Percentiles rank a stretch among this genome's conserved stretches.
phyloP scores from a whole-genome alignment of 257 asterid genomes.

The Penstemon eatonii region DNA sequence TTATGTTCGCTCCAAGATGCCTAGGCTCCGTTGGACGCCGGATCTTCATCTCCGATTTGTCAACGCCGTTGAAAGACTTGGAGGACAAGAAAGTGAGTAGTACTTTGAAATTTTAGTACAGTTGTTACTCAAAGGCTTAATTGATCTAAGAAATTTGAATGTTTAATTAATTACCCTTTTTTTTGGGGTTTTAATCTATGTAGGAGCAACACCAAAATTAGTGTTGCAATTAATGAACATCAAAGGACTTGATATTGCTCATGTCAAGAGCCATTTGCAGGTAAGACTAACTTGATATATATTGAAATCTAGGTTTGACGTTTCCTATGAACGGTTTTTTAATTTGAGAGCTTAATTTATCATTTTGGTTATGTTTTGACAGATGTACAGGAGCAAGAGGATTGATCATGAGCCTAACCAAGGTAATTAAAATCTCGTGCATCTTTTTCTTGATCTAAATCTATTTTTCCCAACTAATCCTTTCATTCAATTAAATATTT shows the following conservation, averaged over 20 bases:
- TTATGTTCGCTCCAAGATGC: slow-evolving; percentile 82
- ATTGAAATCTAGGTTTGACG: background rate
- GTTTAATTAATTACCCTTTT: slow-evolving; percentile 8
- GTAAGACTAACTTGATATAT: slow-evolving; percentile 23
- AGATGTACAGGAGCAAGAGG: slow-evolving; percentile 89
- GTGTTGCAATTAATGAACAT: slow-evolving; percentile 78
- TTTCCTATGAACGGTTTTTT: slow-evolving; percentile 4
- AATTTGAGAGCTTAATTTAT: background rate
- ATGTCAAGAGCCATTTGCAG: slow-evolving; percentile 97
- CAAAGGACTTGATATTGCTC: slow-evolving; percentile 84
- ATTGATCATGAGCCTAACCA: slow-evolving; percentile 52
- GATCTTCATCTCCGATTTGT: slow-evolving; percentile 77
- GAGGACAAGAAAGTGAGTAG: slow-evolving; percentile 84
- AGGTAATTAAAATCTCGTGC: slow-evolving; percentile 36
- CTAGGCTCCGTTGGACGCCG: slow-evolving; percentile 88
- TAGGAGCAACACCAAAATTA: slow-evolving; percentile 87
- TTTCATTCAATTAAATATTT: background rate
- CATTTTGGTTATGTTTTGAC: slow-evolving; percentile 27
- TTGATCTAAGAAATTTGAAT: background rate
- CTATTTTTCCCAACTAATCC: background rate
- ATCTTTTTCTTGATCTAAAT: background rate
- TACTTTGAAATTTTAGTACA: background rate
- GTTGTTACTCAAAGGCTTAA: background rate
- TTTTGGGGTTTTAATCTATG: slow-evolving; percentile 28
- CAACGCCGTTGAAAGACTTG: slow-evolving; percentile 79